Evolutionary conservation across 2,329 filamentous ascomycete species (phyloP).

Genomic region (Pyrenophora seminiperda): DNA sequence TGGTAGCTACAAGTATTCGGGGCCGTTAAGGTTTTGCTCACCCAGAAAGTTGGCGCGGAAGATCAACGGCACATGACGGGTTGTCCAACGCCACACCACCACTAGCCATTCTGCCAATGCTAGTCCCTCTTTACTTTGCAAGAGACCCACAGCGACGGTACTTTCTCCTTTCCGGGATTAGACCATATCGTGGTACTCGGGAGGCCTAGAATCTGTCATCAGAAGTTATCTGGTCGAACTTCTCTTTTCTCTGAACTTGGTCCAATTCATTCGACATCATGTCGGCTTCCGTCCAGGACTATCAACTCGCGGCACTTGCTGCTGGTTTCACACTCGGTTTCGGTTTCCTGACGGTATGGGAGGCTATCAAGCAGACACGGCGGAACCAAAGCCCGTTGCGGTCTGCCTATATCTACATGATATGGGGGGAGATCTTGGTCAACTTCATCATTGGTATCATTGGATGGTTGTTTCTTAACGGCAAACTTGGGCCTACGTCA

Average conservation of each 20-base stretch:
- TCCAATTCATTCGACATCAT: constrained; percentile 12
- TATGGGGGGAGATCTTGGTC: constrained; percentile 41
- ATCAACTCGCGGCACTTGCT: constrained; percentile 39
- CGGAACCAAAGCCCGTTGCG: constrained; percentile 42
- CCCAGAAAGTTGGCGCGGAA: neutral
- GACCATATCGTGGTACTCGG: constrained; percentile 3
- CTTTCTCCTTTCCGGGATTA: constrained; percentile 9
- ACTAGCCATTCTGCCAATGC: constrained; percentile 5
- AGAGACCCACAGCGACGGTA: neutral
- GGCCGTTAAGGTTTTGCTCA: neutral
- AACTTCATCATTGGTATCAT: constrained; percentile 39
- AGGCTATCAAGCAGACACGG: constrained; percentile 44
- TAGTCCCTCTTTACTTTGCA: constrained; percentile 6
- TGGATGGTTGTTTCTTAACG: constrained; percentile 41
- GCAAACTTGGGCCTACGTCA: constrained; percentile 38
- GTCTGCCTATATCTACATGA: constrained; percentile 46
- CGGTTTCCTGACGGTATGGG: constrained; percentile 43
- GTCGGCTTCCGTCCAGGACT: constrained; percentile 33
- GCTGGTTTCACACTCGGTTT: constrained; percentile 46
- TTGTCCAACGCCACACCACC: neutral
- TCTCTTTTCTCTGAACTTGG: constrained; percentile 1
- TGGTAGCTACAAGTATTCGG: neutral
- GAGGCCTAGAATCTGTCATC: neutral
- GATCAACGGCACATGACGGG: constrained; percentile 6
- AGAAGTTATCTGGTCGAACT: constrained; percentile 3